These are phyloP conservation scores for Logfia minima DNA, from an alignment of 129 eudicot species.

Conservation along the genomic window DNA sequence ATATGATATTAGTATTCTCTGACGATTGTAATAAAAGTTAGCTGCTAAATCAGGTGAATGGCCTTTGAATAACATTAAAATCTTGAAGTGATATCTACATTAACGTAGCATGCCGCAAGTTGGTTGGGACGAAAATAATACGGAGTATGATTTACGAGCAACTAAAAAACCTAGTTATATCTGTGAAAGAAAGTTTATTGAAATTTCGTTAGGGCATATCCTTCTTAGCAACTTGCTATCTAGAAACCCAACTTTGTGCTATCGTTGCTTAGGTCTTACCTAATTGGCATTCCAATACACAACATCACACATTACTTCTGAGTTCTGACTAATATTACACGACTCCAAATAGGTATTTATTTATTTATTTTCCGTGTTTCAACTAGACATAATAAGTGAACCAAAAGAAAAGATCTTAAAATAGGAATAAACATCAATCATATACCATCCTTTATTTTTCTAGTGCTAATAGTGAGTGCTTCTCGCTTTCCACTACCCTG, in stretches of 20 bases:
- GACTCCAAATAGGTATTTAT: background rate
- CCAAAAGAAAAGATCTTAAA: background rate
- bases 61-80: background rate
- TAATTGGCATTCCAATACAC: background rate
- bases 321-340: background rate
- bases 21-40: background rate
- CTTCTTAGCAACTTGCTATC: background rate
- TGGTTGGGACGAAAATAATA: background rate
- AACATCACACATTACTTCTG: background rate
- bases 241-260: background rate
- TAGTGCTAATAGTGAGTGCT: too few relatives aligned
- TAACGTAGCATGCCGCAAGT: conserved; percentile 1
- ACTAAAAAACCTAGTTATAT: background rate
- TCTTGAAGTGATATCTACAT: background rate
- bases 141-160: conserved; percentile 1
- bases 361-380: background rate
- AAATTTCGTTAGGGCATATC: background rate
- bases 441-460: background rate
- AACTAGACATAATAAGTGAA: background rate
- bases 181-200: background rate
- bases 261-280: background rate
- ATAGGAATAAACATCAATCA: conserved; percentile 3
- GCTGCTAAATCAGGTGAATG: background rate
- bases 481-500: too few relatives aligned
- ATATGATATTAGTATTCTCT: background rate